These are phyloP conservation scores for Pelargonium fulgidum DNA, from an alignment of 441 rosid genomes.

Conservation along the genomic window DNA sequence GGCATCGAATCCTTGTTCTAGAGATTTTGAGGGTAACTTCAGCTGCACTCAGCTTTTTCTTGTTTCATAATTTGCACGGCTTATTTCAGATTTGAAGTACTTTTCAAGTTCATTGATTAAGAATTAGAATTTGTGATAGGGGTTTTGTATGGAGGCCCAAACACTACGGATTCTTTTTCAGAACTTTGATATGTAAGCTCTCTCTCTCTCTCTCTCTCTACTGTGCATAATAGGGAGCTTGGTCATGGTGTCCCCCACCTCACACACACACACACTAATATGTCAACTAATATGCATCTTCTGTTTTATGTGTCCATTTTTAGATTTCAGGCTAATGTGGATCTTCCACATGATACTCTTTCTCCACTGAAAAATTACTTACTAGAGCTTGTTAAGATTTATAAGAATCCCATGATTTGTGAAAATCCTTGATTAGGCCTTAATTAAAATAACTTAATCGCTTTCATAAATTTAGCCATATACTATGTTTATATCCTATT, in stretches of 20 bases:
- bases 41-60: constrained; percentile 13
- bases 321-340: background rate
- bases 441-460: too few species aligned
- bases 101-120: constrained; percentile 18
- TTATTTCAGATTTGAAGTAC: background rate
- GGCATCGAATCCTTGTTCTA: constrained; percentile 99
- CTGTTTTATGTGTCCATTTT: background rate
- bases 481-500: too few species aligned
- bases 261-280: too few species aligned
- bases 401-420: too few species aligned
- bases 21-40: constrained; percentile 90
- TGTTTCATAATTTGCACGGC: constrained; percentile 20
- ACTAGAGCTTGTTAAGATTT: background rate
- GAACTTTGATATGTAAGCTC: constrained; percentile 90
- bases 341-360: too few species aligned
- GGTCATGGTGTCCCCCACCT: too few species aligned
- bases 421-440: too few species aligned
- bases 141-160: constrained; percentile 95
- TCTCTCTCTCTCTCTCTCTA: constrained; percentile 15
- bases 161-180: constrained; percentile 78
- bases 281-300: background rate
- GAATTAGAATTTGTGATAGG: constrained; percentile 45
- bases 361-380: too few species aligned
- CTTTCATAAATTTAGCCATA: too few species aligned
- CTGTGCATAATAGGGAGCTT: background rate